Evolutionary conservation across 2,329 filamentous ascomycete species (phyloP).

Genomic region (Xylaria sp.): DNA sequence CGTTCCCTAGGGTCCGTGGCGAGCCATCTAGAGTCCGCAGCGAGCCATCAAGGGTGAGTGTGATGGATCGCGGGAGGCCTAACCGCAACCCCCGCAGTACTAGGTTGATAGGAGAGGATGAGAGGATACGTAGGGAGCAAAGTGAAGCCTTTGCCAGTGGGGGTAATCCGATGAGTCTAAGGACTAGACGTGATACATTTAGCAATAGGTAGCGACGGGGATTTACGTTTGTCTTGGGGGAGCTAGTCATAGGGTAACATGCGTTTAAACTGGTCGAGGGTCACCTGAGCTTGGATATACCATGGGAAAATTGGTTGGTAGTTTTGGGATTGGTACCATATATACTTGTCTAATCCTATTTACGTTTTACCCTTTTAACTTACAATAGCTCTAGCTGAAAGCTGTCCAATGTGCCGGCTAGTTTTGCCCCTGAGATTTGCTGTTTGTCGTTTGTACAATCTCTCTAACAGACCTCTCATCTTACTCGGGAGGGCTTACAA

Average conservation of each 20-base stretch:
- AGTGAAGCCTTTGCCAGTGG: background rate
- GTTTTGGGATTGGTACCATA: background rate
- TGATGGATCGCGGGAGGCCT: constrained; percentile 20
- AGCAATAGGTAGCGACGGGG: background rate
- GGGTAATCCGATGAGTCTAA: background rate
- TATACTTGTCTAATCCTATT: background rate
- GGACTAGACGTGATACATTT: background rate
- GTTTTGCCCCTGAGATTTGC: background rate
- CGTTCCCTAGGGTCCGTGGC: constrained; percentile 37
- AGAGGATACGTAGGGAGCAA: background rate
- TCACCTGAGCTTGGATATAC: constrained; percentile 16
- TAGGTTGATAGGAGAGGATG: constrained; percentile 2
- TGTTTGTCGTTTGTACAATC: background rate
- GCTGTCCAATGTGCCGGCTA: background rate
- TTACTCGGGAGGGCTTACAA: too few species aligned
- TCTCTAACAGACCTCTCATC: too few species aligned
- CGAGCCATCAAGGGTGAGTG: constrained; percentile 27
- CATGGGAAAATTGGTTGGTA: background rate
- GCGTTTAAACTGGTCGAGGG: background rate
- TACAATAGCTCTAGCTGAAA: background rate
- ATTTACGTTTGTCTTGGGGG: background rate
- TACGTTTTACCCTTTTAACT: background rate
- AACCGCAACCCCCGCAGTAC: background rate
- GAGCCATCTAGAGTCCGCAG: constrained; percentile 29
- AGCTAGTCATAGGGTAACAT: background rate